Evolutionary conservation across 177 flowering plant species (phyloP), one percentile per base, ranked within the genome.

Genomic region (Vitis hybrid): DNA sequence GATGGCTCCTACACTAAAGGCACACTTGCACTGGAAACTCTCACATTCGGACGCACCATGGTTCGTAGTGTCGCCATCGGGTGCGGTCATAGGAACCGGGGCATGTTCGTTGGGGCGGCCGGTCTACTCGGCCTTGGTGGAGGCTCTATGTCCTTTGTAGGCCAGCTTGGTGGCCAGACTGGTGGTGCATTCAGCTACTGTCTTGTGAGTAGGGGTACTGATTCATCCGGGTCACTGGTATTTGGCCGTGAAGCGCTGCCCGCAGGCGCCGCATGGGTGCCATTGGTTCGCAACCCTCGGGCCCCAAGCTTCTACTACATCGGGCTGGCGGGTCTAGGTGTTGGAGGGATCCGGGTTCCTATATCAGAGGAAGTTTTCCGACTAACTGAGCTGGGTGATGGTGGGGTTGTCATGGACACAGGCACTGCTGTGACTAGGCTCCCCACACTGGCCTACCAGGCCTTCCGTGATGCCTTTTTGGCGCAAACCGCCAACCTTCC

Each of bases 1-100:
- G 98, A 94, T 54, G 98, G 98, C 51, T 94, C 98, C 2, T 94
- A 83, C 78, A 94, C 98, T 0, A 87, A 82, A 57, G 98, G 98
- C 8, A 86, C 91, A 0, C 69, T 94, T 1, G 97, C 94, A 6
- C 75, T 90, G 2, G 98, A 94, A 59, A 94, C 98, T 3, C 79
- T 94, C 0, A 90, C 97, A 0, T 82, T 94, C 45, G 90, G 86
- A 0, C 79, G 56, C 12, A 80, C 90, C 2, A 75, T 66, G 80
- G 81, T 94, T 20, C 82, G 61, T 3, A 79, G 85, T 65, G 92
- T 94, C 14, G 98, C 94, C 8, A 90, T 93, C 55, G 98, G 98
- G 5, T 94, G 98, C 73, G 98, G 98, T 29, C 97, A 94, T 65
- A 73, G 60, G 75, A 94, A 94, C 80, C 83, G 77, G 16, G 98